phyloP scores from a whole-genome alignment of 257 asterid species.

The Nicotiana benthamiana region DNA sequence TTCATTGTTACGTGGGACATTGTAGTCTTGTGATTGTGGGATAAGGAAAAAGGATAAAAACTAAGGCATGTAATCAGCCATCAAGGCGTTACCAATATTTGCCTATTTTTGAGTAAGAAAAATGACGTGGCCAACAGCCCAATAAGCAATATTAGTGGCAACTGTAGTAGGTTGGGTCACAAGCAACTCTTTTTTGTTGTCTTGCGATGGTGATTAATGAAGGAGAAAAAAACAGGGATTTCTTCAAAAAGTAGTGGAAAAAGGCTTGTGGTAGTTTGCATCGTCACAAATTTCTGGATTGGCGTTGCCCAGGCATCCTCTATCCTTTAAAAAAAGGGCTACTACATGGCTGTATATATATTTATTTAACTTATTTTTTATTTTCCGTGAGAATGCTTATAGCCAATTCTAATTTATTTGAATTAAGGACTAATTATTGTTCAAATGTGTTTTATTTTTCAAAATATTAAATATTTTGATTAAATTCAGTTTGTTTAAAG shows the following conservation, averaged over 20 bases:
- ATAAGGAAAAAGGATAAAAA: not conserved
- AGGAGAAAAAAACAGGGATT: not conserved
- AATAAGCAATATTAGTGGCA: not conserved
- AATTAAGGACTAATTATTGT: no score
- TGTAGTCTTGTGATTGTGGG: not conserved
- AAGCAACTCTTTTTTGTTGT: not conserved
- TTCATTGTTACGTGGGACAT: not conserved
- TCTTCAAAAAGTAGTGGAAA: not conserved
- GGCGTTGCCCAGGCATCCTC: not conserved
- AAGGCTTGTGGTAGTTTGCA: not conserved
- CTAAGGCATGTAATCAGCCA: conserved; percentile 1
- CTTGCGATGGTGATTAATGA: not conserved
- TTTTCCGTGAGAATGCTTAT: no score
- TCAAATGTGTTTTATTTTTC: no score
- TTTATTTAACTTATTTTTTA: no score
- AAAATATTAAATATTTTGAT: no score
- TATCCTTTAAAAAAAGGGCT: not conserved
- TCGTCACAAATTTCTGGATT: not conserved
- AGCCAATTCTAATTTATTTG: no score
- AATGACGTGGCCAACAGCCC: not conserved
- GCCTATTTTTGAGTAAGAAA: not conserved
- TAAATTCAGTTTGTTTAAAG: no score
- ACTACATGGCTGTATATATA: no score
- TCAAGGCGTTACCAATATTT: conserved; percentile 2
- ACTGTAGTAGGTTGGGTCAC: not conserved